phyloP scores from a whole-genome alignment of 768 basidiomycete genomes.

The Auriscalpium microsporum region DNA sequence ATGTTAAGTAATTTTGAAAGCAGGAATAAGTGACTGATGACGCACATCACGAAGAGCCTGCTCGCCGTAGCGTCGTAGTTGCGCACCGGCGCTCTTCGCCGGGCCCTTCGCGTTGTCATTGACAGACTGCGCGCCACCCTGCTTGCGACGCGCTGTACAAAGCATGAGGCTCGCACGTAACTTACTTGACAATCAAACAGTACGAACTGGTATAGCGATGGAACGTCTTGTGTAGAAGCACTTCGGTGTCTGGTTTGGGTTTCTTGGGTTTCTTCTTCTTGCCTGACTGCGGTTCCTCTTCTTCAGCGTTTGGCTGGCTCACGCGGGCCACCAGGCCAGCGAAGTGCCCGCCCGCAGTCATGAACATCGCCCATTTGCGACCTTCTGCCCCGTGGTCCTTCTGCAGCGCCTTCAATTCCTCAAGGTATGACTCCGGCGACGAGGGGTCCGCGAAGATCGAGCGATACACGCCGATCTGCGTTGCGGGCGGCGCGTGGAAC shows the following conservation, averaged over 20 bases:
- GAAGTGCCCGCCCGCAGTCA: constrained; percentile 97
- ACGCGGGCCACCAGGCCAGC: constrained; percentile 85
- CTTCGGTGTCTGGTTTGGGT: constrained; percentile 70
- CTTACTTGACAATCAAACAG: too few relatives aligned
- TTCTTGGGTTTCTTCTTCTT: constrained; percentile 39
- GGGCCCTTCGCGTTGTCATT: constrained; percentile 92
- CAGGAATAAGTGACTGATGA: neutral
- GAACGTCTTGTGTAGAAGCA: constrained; percentile 89
- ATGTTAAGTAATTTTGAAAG: neutral
- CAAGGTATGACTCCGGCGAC: constrained; percentile 40
- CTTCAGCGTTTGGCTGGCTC: constrained; percentile 35
- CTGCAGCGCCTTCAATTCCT: constrained; percentile 63
- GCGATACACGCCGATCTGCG: constrained; percentile 85
- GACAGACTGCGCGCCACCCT: constrained; percentile 88
- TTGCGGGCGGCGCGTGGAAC: constrained; percentile 83
- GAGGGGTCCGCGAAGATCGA: constrained; percentile 52
- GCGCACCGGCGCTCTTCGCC: constrained; percentile 91
- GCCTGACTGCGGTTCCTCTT: constrained; percentile 29
- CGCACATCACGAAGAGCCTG: constrained; percentile 81
- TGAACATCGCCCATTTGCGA: constrained; percentile 87
- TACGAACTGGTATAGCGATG: constrained; percentile 94
- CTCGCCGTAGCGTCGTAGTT: constrained; percentile 91
- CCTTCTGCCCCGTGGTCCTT: constrained; percentile 36
- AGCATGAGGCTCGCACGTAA: neutral
- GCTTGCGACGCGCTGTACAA: constrained; percentile 80